Evolutionary conservation across 2,329 filamentous ascomycete genomes (phyloP), one percentile per base, ranked within the genome.

Genomic region (Arthrinium puccinioides): DNA sequence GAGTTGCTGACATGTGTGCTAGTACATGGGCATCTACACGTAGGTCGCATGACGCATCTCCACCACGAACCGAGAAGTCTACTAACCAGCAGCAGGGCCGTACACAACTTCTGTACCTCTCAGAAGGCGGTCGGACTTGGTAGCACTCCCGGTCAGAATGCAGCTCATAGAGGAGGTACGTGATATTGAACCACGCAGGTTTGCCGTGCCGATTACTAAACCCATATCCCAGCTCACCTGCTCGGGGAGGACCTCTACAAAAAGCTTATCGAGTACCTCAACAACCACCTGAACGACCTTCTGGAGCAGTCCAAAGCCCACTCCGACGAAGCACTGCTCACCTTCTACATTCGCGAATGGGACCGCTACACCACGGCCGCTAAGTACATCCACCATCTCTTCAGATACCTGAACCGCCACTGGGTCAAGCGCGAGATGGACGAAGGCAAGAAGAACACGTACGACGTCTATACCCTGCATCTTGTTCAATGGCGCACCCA

Each of bases 371-470:
- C 92, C 2, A 87, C 85, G 11, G 90, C 92, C 1, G 92, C 89
- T 42, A 94, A 94, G 62, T 98, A 94, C 65, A 92, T 96, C 59
- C 94, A 98, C 62, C 90, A 98, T 58, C 69, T 98, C 7, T 98
- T 98, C 70, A 74, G 84, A 37, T 98, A 98, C 57, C 77, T 98
- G 19, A 98, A 98, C 57, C 79, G 92, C 21, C 92, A 98, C 64
- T 98, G 94, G 92, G 92, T 98, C 2, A 98, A 96, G 72, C 76
- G 92, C 21, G 92, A 98, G 65, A 95, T 98, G 66, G 92, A 98
- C 46, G 92, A 98, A 61, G 92, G 92, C 23, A 97, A 98, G 67
- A 96, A 97, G 69, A 86, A 90, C 53, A 86, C 97, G 7, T 97
- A 94, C 61, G 92, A 98, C 60, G 92, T 98, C 32, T 98, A 98